A percentile compares a stretch with the other conserved stretches of the same genome.
Conservation (phyloP, 768 basidiomycete genomes). For the Butyriboletus loyo region DNA sequence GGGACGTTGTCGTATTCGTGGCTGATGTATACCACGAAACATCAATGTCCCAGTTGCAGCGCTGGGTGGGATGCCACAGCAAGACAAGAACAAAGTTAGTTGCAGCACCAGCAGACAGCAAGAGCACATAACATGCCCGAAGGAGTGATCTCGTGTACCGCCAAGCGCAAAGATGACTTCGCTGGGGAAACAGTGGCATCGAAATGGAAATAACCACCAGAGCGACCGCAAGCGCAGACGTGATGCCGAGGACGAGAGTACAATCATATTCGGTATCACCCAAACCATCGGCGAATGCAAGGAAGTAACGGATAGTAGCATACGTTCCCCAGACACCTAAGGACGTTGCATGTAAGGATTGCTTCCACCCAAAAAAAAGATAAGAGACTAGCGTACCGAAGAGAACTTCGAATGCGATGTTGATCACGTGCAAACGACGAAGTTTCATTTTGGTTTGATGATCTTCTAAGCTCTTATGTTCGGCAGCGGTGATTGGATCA, state of each 20-base stretch:
- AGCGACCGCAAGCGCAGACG: conserved; percentile 23
- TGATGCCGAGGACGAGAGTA: conserved; percentile 26
- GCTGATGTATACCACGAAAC: conserved; percentile 54
- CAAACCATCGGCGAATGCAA: conserved; percentile 51
- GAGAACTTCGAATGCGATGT: conserved; percentile 29
- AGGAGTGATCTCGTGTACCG: conserved; percentile 23
- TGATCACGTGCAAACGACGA: conserved; percentile 32
- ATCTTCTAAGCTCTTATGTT: conserved; percentile 32
- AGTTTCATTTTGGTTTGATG: conserved; percentile 29
- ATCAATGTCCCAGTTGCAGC: conserved; percentile 67
- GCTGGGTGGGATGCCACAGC: conserved; percentile 47
- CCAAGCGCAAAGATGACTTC: conserved; percentile 7
- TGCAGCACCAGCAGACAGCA: conserved; percentile 51
- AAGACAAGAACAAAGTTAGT: conserved; percentile 55
- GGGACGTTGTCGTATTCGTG: conserved; percentile 19
- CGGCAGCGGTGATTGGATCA: conserved; percentile 30
- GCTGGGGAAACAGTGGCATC: conserved; percentile 36
- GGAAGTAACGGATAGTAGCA: conserved; percentile 60
- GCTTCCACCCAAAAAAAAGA: neutral
- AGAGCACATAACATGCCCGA: conserved; percentile 42
- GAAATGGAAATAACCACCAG: conserved; percentile 37
- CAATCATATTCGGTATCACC: conserved; percentile 39
- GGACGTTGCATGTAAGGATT: neutral
- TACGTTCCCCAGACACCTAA: conserved; percentile 61
- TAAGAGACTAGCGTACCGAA: conserved; percentile 32